Percentiles rank a stretch among this genome's conserved stretches.
Evolutionary conservation across 306 rosid species (phyloP).

Genomic region (Castanea mollissima): DNA sequence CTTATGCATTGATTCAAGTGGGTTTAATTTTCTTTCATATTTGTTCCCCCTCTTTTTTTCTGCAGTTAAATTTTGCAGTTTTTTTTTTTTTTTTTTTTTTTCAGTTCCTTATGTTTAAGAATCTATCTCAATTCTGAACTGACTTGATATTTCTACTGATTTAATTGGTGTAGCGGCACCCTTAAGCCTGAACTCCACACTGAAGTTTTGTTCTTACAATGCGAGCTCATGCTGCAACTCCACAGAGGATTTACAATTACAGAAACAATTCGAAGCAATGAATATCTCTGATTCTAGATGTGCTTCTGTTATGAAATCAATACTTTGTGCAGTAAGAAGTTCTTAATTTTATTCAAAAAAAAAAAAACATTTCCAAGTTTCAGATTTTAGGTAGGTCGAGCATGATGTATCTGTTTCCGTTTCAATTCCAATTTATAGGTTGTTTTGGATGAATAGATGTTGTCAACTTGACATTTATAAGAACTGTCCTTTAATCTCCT

Average conservation of each 20-base stretch:
- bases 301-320: conserved; percentile 68
- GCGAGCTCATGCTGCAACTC: conserved; percentile 85
- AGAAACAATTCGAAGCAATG: conserved; percentile 64
- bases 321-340: conserved; percentile 77
- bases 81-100: not conserved
- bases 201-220: conserved; percentile 73
- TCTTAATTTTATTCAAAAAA: not conserved
- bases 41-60: not conserved
- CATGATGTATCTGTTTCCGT: not conserved
- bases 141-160: conserved; percentile 5
- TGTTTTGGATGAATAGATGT: not conserved
- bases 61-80: not conserved
- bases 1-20: conserved; percentile 79
- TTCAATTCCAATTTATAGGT: not conserved
- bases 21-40: conserved; percentile 18
- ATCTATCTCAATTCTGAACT: conserved; percentile 2
- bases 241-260: conserved; percentile 56
- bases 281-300: conserved; percentile 66
- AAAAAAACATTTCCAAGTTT: not conserved
- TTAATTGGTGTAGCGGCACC: conserved; percentile 62
- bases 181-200: conserved; percentile 41
- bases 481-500: not conserved
- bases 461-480: not conserved
- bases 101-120: conserved; percentile 1
- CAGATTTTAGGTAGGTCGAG: not conserved